Conservation (phyloP, 345 rosid genomes). For the Conringia planisiliqua region DNA sequence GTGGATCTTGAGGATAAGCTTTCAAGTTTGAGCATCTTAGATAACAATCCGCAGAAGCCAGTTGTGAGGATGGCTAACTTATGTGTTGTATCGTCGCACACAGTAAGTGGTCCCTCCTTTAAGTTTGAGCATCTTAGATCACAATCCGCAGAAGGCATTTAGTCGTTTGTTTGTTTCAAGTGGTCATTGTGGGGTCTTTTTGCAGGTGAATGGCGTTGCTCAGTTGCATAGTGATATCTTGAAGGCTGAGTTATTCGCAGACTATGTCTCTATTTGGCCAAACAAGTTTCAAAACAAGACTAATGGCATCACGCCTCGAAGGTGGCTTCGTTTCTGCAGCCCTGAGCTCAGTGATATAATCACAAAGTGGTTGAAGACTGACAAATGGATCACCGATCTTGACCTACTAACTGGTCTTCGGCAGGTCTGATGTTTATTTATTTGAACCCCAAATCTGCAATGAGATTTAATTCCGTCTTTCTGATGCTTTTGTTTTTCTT, state of each 20-base stretch:
- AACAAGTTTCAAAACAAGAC: constrained; percentile 93
- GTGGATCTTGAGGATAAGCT: constrained; percentile 81
- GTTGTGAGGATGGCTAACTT: constrained; percentile 98
- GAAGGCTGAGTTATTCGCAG: constrained; percentile 81
- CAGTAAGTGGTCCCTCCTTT: constrained; percentile 46
- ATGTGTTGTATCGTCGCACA: constrained; percentile 85
- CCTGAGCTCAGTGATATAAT: constrained; percentile 93
- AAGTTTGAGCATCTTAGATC: neutral
- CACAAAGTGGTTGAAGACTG: constrained; percentile 87
- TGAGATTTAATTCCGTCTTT: neutral
- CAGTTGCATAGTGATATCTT: constrained; percentile 93
- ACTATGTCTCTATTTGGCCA: constrained; percentile 93
- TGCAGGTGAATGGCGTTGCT: constrained; percentile 97
- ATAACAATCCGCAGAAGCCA: constrained; percentile 79
- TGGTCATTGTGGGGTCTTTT: constrained; percentile 19
- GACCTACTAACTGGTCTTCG: constrained; percentile 83
- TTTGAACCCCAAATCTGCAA: constrained; percentile 1
- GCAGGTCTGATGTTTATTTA: constrained; percentile 44
- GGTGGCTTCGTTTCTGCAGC: constrained; percentile 96
- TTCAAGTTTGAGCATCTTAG: constrained; percentile 71
- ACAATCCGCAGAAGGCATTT: neutral
- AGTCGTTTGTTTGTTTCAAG: neutral
- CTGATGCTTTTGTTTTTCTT: constrained; percentile 30
- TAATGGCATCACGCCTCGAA: constrained; percentile 94
- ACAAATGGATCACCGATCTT: constrained; percentile 84